Conservation (phyloP, 495 filamentous ascomycete species). For the Aspergillus mulundensis region DNA sequence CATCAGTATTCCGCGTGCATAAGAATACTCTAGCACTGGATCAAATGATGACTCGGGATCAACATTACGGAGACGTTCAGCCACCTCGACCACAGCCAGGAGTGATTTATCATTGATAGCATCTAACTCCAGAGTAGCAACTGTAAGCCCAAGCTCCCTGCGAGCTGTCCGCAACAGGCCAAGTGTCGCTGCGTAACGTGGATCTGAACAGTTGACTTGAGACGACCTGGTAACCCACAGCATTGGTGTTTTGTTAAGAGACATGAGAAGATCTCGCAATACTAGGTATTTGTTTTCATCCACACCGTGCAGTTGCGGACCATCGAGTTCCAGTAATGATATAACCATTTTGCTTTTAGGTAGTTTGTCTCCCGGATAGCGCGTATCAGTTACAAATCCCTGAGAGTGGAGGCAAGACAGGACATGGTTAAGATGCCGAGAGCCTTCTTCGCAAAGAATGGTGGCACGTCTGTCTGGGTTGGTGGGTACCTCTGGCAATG, state of each 20-base stretch:
- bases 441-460: not conserved
- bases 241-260: not conserved
- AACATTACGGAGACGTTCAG: not conserved
- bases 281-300: not conserved
- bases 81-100: not conserved
- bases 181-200: not conserved
- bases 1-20: not conserved
- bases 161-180: not conserved
- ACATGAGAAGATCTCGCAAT: not conserved
- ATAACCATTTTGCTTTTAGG: not conserved
- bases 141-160: not conserved
- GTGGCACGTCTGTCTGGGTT: not conserved
- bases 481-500: not conserved
- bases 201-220: not conserved
- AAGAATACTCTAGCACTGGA: not conserved
- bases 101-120: conserved; percentile 16
- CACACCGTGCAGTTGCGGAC: not conserved
- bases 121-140: not conserved
- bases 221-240: not conserved
- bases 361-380: not conserved
- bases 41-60: not conserved
- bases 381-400: not conserved
- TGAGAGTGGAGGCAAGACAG: not conserved
- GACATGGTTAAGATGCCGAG: not conserved
- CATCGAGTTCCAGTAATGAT: not conserved